A percentile compares a stretch with the other conserved stretches of the same genome.
Conservation (phyloP, 768 basidiomycete species). For the Suillus sp. region DNA sequence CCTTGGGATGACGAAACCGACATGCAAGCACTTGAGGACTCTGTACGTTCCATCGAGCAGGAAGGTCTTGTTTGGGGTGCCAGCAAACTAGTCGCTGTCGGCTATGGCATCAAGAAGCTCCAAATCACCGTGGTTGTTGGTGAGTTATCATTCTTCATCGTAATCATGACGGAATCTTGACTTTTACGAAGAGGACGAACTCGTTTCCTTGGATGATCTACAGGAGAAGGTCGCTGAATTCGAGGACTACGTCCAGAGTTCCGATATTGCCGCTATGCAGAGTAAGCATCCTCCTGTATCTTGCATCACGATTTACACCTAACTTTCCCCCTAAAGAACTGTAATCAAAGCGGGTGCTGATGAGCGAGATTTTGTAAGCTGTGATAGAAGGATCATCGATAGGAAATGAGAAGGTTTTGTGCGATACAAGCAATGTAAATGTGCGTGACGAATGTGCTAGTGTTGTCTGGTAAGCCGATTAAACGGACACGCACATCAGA, state of each 20-base stretch:
- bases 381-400: neutral
- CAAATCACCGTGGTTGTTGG: conserved; percentile 67
- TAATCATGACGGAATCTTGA: neutral
- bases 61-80: conserved; percentile 96
- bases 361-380: conserved; percentile 4
- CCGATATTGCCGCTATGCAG: conserved; percentile 93
- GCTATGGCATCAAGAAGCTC: conserved; percentile 93
- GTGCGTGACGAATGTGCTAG: conserved; percentile 1
- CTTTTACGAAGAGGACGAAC: conserved; percentile 78
- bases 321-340: conserved; percentile 21
- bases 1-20: conserved; percentile 99
- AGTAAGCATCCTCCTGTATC: conserved; percentile 47
- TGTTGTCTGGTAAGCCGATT: neutral
- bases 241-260: conserved; percentile 88
- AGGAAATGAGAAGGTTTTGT: conserved; percentile 7
- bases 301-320: neutral
- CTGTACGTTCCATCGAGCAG: conserved; percentile 84
- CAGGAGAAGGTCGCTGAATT: conserved; percentile 88
- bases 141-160: conserved; percentile 31
- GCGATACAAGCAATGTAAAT: neutral
- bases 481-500: neutral
- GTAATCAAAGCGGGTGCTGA: conserved; percentile 1
- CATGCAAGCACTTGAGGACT: conserved; percentile 82
- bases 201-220: conserved; percentile 88
- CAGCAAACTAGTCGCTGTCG: conserved; percentile 89